Conservation (phyloP, 805 yeast genomes). For the Torulaspora franciscae region DNA sequence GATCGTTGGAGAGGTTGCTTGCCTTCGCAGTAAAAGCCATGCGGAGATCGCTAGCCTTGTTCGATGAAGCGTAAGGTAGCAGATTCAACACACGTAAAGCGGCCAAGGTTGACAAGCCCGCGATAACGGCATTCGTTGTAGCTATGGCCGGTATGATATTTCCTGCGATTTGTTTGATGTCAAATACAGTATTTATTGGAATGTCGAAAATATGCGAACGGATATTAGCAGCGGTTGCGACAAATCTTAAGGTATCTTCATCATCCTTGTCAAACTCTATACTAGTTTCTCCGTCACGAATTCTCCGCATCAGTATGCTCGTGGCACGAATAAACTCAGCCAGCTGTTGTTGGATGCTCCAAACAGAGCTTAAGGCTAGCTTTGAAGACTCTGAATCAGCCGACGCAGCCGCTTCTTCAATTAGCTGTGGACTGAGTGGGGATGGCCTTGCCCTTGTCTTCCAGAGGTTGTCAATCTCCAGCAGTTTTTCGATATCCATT, state of each 20-base stretch:
- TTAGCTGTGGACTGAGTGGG: slow-evolving; percentile 44
- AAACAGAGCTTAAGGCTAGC: slow-evolving; percentile 38
- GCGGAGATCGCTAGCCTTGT: slow-evolving; percentile 36
- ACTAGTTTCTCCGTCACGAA: slow-evolving; percentile 32
- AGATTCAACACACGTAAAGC: slow-evolving; percentile 52
- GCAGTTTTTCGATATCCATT: slow-evolving; percentile 72
- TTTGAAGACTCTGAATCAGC: slow-evolving; percentile 17
- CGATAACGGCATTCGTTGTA: slow-evolving; percentile 91
- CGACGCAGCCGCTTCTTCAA: slow-evolving; percentile 17
- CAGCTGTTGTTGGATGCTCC: slow-evolving; percentile 63
- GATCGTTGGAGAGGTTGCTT: slow-evolving; percentile 41
- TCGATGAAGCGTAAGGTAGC: slow-evolving; percentile 32
- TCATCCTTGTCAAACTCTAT: slow-evolving; percentile 92
- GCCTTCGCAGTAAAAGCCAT: slow-evolving; percentile 52
- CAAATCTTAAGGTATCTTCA: slow-evolving; percentile 82
- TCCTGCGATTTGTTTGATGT: slow-evolving; percentile 92
- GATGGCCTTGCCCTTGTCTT: slow-evolving; percentile 62
- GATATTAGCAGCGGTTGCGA: slow-evolving; percentile 77
- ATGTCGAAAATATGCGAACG: slow-evolving; percentile 68
- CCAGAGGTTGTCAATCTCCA: slow-evolving; percentile 73
- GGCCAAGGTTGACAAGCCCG: slow-evolving; percentile 78
- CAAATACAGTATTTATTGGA: slow-evolving; percentile 70
- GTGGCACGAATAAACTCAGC: slow-evolving; percentile 51
- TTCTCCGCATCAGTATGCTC: slow-evolving; percentile 47
- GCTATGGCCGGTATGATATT: slow-evolving; percentile 98